A percentile compares a stretch with the other conserved stretches of the same genome.
Conservation (phyloP, 228 moss, liverwort and hornwort species). For the Sphagnum fallax region DNA sequence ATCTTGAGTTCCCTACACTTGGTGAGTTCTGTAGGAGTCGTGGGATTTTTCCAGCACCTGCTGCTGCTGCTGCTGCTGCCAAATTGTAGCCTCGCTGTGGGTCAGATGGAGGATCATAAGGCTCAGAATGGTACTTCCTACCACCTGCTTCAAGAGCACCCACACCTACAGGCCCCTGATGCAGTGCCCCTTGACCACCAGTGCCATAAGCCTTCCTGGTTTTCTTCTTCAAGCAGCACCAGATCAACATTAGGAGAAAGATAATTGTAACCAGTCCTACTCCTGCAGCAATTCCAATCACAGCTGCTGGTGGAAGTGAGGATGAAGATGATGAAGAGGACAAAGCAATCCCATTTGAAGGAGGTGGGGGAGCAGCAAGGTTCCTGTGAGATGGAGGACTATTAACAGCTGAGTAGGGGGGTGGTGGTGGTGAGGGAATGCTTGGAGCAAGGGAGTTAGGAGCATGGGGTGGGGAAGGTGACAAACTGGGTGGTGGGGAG, state of each 20-base stretch:
- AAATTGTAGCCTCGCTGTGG: too few relatives aligned
- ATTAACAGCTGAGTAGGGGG: too few relatives aligned
- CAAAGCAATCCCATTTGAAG: not conserved
- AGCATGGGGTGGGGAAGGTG: conserved; percentile 8
- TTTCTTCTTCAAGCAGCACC: conserved; percentile 25
- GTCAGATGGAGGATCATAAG: too few relatives aligned
- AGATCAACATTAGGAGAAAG: conserved; percentile 10
- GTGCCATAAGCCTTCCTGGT: conserved; percentile 36
- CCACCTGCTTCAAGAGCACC: too few relatives aligned
- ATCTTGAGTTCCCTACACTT: conserved; percentile 71
- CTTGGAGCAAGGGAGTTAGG: not conserved
- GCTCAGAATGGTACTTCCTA: too few relatives aligned
- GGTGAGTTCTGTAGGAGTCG: conserved; percentile 47
- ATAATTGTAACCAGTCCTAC: conserved; percentile 36
- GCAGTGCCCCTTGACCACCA: conserved; percentile 17
- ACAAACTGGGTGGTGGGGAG: conserved; percentile 3
- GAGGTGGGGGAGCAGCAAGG: not conserved
- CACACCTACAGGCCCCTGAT: conserved; percentile 10
- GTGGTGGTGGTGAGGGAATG: not conserved
- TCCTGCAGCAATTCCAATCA: conserved; percentile 36
- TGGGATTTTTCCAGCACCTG: conserved; percentile 19
- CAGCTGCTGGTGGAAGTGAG: not conserved
- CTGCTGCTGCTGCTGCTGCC: too few relatives aligned
- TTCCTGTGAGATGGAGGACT: too few relatives aligned
- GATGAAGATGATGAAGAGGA: too few relatives aligned